A percentile compares a stretch with the other conserved stretches of the same genome.
Evolutionary conservation across 2,329 filamentous ascomycete genomes (phyloP).

Genomic region (Cytospora chrysosperma): DNA sequence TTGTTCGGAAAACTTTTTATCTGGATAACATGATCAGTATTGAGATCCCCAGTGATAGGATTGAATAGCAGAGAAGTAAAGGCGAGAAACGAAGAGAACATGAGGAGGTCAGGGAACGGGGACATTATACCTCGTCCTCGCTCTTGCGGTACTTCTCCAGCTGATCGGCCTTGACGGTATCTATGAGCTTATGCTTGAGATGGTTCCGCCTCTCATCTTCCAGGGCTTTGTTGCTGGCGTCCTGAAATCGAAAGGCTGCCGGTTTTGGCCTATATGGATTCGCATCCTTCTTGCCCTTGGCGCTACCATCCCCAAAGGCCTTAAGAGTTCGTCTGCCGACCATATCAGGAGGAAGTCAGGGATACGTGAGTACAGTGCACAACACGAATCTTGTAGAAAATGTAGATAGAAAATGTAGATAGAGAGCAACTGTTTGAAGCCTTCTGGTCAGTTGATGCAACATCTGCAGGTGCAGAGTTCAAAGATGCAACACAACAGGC

Average conservation of each 20-base stretch:
- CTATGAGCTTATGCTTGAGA: conserved; percentile 48
- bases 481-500: neutral
- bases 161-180: conserved; percentile 44
- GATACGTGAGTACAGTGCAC: neutral
- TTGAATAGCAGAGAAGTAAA: no score
- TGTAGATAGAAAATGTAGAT: no score
- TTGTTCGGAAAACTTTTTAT: conserved; percentile 53
- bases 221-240: conserved; percentile 46
- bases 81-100: no score
- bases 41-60: neutral
- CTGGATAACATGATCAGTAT: conserved; percentile 28
- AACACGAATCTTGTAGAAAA: neutral
- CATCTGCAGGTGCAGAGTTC: neutral
- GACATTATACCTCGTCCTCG: conserved; percentile 36
- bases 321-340: conserved; percentile 20
- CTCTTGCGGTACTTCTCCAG: conserved; percentile 51
- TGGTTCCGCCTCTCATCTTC: conserved; percentile 43
- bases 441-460: neutral
- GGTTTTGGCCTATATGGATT: conserved; percentile 19
- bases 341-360: neutral
- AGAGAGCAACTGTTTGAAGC: neutral
- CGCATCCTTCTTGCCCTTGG: neutral
- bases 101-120: no score
- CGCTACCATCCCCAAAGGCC: conserved; percentile 4
- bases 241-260: conserved; percentile 40